phyloP scores from a whole-genome alignment of 2,329 filamentous ascomycete genomes.

The Fusarium sp. region DNA sequence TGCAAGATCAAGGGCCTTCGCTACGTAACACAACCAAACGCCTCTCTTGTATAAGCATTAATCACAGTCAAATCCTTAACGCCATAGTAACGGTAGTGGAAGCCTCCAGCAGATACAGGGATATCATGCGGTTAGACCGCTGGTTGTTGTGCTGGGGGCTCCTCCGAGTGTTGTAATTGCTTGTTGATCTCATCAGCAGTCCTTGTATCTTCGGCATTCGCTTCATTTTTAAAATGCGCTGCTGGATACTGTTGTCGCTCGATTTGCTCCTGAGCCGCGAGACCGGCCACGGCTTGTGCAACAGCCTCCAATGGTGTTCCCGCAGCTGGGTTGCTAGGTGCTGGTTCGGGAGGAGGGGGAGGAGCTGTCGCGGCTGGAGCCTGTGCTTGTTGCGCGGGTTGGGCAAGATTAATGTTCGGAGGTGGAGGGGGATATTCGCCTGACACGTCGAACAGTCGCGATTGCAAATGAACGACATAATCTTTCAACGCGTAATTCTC shows the following conservation, averaged over 20 bases:
- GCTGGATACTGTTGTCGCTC: conserved; percentile 55
- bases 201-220: conserved; percentile 59
- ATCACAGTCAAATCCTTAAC: conserved; percentile 40
- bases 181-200: conserved; percentile 68
- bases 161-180: conserved; percentile 64
- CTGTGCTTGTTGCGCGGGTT: conserved; percentile 46
- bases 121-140: conserved; percentile 43
- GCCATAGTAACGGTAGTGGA: conserved; percentile 36
- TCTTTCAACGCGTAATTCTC: conserved; percentile 94
- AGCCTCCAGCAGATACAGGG: conserved; percentile 18
- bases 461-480: conserved; percentile 92
- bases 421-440: conserved; percentile 89
- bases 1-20: conserved; percentile 15
- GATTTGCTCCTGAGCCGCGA: conserved; percentile 59
- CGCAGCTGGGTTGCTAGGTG: conserved; percentile 48
- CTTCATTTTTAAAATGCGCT: conserved; percentile 55
- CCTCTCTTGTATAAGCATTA: conserved; percentile 41
- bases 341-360: conserved; percentile 40
- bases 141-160: conserved; percentile 35
- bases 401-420: conserved; percentile 77
- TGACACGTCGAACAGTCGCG: conserved; percentile 83
- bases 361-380: conserved; percentile 42
- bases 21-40: conserved; percentile 41
- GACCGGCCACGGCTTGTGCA: conserved; percentile 63
- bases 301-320: conserved; percentile 63